phyloP scores from a whole-genome alignment of 2,329 filamentous ascomycete species.

The Fusarium sp. region DNA sequence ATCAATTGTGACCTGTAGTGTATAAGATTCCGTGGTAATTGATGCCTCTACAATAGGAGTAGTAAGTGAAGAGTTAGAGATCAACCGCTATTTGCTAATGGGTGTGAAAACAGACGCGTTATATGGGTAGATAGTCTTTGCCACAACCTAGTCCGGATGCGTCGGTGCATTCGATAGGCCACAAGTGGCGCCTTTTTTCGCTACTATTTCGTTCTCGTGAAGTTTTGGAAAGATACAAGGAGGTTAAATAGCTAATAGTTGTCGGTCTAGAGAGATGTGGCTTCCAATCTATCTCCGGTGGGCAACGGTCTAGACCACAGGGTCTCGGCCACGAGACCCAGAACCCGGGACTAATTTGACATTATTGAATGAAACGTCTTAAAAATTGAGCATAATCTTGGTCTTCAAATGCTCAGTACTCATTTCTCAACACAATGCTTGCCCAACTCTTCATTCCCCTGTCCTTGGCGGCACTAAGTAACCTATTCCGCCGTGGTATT shows the following conservation, averaged over 20 bases:
- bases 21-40: neutral
- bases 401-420: too few relatives aligned
- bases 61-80: neutral
- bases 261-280: neutral
- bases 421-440: too few relatives aligned
- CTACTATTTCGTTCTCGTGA: too few relatives aligned
- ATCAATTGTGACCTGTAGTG: neutral
- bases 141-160: neutral
- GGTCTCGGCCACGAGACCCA: too few relatives aligned
- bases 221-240: neutral
- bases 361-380: too few relatives aligned
- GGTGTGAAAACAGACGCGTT: neutral
- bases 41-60: neutral
- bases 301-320: neutral
- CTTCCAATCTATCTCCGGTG: neutral
- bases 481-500: too few relatives aligned
- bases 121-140: neutral
- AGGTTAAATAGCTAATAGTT: neutral
- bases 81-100: neutral
- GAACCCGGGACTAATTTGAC: too few relatives aligned
- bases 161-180: neutral
- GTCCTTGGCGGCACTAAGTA: too few relatives aligned
- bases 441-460: too few relatives aligned
- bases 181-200: too few relatives aligned
- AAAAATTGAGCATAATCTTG: too few relatives aligned